Base-by-base conservation (phyloP, 805 yeast species). In the Candida insectorum region DNA sequence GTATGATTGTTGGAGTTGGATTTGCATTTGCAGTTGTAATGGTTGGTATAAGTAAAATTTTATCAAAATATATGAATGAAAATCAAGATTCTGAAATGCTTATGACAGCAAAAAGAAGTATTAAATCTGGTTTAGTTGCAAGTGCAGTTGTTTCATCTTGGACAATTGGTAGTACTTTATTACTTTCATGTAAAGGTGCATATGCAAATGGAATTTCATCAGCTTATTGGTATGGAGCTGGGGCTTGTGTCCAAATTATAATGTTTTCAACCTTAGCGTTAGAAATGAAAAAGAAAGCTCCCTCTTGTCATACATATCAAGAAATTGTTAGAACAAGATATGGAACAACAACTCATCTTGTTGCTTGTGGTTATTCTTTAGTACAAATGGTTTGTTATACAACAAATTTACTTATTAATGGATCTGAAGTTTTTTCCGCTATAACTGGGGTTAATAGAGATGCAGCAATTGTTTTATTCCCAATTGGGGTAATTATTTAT, bases 401-500 rank as follows among this genome's bases (percentile, higher is more conserved):
- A 14, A 39, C 37, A 1, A 52, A 60, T 46, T 53, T 70, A 31
- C 43, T 70, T 30, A 47, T 69, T 11, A 72, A 73, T 37, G 75
- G 72, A 9, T 62, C 73, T 16, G 69, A 63, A 32, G 69, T 61
- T 5, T 54, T 69, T 39, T 39, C 56, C 17, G 61, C 53, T 9
- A 40, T 60, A 10, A 65, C 74, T 6, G 75, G 75, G 5, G 65
- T 70, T 59, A 58, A 65, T 37, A 55, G 59, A 24, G 65, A 63
- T 19, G 77, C 76, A 10, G 69, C 73, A 3, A 57, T 63, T 25
- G 60, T 70, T 41, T 47, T 72, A 15, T 46, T 71, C 3, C 75
- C 76, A 4, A 40, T 69, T 12, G 89, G 89, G 50, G 87, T 83
- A 28, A 71, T 81, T 33, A 56, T 81, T 24, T 85, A 84, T 58